These are phyloP conservation scores for Trichophyton rubrum DNA, from an alignment of 2,329 filamentous ascomycete species.

Conservation along the genomic window DNA sequence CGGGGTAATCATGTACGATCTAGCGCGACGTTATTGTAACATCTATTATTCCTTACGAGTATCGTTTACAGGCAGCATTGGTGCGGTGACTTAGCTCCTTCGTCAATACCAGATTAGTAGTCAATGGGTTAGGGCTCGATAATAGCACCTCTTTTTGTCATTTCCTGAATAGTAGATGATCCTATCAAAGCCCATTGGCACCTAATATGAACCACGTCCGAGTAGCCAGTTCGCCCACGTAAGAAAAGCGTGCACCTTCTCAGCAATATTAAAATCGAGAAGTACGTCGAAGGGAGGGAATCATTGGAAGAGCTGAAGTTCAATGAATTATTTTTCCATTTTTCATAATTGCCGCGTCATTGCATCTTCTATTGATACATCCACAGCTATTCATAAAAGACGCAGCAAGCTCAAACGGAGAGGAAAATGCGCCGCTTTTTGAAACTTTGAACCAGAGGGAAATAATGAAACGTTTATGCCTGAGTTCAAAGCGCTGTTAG, in stretches of 20 bases:
- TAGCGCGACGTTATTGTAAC: not conserved
- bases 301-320: not conserved
- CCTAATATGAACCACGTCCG: not conserved
- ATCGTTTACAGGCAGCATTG: not conserved
- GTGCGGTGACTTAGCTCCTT: not conserved
- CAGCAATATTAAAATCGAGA: not conserved
- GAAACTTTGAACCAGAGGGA: not conserved
- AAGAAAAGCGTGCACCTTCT: not conserved
- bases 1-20: not conserved
- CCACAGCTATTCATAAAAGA: slow-evolving; percentile 2
- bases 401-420: not conserved
- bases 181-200: not conserved
- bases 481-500: not conserved
- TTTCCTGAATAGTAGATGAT: not conserved
- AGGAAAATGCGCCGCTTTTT: not conserved
- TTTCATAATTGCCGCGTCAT: slow-evolving; percentile 5
- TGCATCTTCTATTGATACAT: slow-evolving; percentile 4
- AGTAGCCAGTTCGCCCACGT: not conserved
- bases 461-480: not conserved
- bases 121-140: not conserved
- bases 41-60: not conserved
- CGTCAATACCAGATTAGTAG: not conserved
- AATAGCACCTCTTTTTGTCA: not conserved
- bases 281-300: not conserved
- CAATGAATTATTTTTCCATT: slow-evolving; percentile 1